Evolutionary conservation across 2,329 filamentous ascomycete genomes (phyloP).

Genomic region (Fusarium mexicanum): DNA sequence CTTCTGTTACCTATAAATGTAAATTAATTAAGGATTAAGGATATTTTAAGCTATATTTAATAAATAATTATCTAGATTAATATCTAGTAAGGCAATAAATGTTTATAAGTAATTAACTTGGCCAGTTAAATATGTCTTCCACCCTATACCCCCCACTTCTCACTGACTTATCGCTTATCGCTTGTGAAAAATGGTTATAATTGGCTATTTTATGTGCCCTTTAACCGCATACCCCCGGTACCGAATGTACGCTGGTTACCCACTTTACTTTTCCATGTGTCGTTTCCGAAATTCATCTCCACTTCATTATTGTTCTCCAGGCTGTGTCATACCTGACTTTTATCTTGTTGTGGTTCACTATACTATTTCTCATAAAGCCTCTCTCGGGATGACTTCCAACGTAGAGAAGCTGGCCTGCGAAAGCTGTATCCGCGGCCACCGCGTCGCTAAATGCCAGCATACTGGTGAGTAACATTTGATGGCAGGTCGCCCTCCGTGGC

Average conservation of each 20-base stretch:
- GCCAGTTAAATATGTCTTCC: too few species aligned
- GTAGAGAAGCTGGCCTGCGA: conserved; percentile 26
- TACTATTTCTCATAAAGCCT: not conserved
- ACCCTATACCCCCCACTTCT: not conserved
- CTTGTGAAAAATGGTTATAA: not conserved
- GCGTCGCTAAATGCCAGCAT: conserved; percentile 28
- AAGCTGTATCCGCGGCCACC: conserved; percentile 27
- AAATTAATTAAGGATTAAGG: too few species aligned
- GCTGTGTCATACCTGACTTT: not conserved
- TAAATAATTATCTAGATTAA: too few species aligned
- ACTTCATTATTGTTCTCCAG: not conserved
- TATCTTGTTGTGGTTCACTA: not conserved
- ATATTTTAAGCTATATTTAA: too few species aligned
- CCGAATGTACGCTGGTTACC: not conserved
- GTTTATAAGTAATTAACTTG: too few species aligned
- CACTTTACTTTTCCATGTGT: not conserved
- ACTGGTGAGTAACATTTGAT: not conserved
- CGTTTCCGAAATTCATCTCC: not conserved
- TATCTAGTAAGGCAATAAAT: too few species aligned
- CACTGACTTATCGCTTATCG: not conserved
- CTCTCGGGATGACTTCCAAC: not conserved
- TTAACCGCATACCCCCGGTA: not conserved
- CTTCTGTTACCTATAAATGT: too few species aligned
- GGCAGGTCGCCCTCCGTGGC: not conserved
- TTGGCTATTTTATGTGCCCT: not conserved